Percentiles rank a stretch among this genome's conserved stretches.
Conservation (phyloP, 768 basidiomycete species). For the Tremella fuciformis region DNA sequence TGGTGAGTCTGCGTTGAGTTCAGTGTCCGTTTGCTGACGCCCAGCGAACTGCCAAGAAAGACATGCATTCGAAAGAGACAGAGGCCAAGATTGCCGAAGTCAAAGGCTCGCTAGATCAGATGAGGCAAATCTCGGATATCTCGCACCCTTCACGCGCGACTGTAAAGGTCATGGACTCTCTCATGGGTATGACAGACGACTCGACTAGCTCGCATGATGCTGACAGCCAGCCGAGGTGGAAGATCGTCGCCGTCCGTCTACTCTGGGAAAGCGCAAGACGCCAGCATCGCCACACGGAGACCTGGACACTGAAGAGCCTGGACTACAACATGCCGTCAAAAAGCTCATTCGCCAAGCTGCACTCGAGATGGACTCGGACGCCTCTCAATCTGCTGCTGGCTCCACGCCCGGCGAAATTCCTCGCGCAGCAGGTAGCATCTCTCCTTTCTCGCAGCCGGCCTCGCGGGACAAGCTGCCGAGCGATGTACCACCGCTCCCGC, state of each 20-base stretch:
- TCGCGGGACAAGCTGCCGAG: conserved; percentile 1
- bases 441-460: conserved; percentile 3
- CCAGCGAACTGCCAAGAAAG: conserved; percentile 30
- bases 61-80: conserved; percentile 41
- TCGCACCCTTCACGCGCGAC: conserved; percentile 50
- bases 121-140: conserved; percentile 47
- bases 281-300: conserved; percentile 19
- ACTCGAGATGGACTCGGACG: conserved; percentile 31
- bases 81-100: conserved; percentile 47
- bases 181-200: conserved; percentile 26
- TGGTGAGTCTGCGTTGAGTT: conserved; percentile 28
- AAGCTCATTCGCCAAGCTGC: conserved; percentile 49
- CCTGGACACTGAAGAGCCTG: conserved; percentile 19
- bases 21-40: not conserved
- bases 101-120: conserved; percentile 44
- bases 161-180: conserved; percentile 49
- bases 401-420: conserved; percentile 6
- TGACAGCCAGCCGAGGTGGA: conserved; percentile 45
- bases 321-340: conserved; percentile 51
- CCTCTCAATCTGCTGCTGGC: conserved; percentile 2
- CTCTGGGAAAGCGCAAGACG: conserved; percentile 43
- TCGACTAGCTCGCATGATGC: not conserved
- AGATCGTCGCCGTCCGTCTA: conserved; percentile 35
- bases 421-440: not conserved
- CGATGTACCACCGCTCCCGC: not conserved